Percentiles rank a stretch among this genome's conserved stretches.
Conservation (phyloP, 108 stramenopile species). For the Skeletonema tropicum region DNA sequence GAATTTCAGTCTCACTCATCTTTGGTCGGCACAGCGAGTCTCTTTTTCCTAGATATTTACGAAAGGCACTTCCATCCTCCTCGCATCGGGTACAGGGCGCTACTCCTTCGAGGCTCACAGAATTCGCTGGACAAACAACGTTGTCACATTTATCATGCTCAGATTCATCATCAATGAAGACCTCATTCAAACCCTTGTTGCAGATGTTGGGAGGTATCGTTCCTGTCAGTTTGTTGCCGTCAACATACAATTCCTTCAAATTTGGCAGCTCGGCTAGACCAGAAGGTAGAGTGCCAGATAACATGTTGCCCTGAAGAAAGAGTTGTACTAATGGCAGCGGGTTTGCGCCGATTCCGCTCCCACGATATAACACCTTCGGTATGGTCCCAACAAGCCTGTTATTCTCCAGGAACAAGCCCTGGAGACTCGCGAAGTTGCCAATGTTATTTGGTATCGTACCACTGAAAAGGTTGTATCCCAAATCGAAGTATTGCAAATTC, state of each 20-base stretch:
- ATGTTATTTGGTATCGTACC: conserved; percentile 55
- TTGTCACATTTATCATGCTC: conserved; percentile 30
- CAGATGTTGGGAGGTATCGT: conserved; percentile 34
- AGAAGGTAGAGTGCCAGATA: conserved; percentile 34
- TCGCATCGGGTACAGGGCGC: conserved; percentile 50
- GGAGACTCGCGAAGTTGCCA: conserved; percentile 31
- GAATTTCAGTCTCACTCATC: conserved; percentile 38
- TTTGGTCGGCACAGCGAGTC: conserved; percentile 12
- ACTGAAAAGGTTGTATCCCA: conserved; percentile 37
- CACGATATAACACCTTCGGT: conserved; percentile 46
- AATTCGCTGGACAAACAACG: conserved; percentile 49
- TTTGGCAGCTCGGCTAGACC: conserved; percentile 36
- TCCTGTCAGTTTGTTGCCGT: conserved; percentile 67
- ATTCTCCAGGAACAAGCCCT: conserved; percentile 45
- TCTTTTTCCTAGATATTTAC: conserved; percentile 51
- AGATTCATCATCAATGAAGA: conserved; percentile 31
- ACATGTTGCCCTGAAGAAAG: conserved; percentile 44
- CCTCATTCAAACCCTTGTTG: conserved; percentile 40
- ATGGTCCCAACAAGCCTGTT: conserved; percentile 52
- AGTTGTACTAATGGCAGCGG: conserved; percentile 48
- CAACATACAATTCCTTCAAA: conserved; percentile 53
- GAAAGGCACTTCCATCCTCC: conserved; percentile 36
- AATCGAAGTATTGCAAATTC: conserved; percentile 43
- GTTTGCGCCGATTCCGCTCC: conserved; percentile 28
- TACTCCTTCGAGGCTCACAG: conserved; percentile 39